phyloP scores from a whole-genome alignment of 805 yeast genomes.

The Myxozyma sirexii region DNA sequence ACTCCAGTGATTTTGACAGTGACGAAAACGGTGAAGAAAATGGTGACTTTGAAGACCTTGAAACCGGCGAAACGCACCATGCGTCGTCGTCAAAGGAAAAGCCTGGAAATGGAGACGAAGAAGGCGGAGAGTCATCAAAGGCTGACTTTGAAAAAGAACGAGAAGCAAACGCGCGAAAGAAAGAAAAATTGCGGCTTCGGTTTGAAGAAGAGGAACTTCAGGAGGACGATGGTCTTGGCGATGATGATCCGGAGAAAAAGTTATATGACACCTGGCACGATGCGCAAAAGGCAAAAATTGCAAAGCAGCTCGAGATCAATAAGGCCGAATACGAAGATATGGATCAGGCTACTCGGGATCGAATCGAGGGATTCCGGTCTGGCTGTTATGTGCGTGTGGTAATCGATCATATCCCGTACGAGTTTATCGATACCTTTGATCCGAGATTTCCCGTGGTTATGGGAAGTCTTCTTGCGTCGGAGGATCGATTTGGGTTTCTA shows the following conservation, averaged over 20 bases:
- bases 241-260: conserved; percentile 73
- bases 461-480: conserved; percentile 90
- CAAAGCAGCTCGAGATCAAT: conserved; percentile 93
- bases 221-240: conserved; percentile 57
- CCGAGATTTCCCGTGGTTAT: conserved; percentile 82
- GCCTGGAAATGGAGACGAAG: conserved; percentile 36
- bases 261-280: conserved; percentile 98
- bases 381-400: conserved; percentile 93
- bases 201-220: conserved; percentile 77
- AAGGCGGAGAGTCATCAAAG: conserved; percentile 28
- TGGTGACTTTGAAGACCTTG: conserved; percentile 42
- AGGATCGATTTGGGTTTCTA: conserved; percentile 87
- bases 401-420: conserved; percentile 82
- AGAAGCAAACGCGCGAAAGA: conserved; percentile 80
- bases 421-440: conserved; percentile 82
- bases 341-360: conserved; percentile 74
- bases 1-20: conserved; percentile 50
- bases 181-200: conserved; percentile 83
- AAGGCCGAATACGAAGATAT: conserved; percentile 65
- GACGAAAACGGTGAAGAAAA: conserved; percentile 58
- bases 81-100: conserved; percentile 47
- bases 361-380: conserved; percentile 88
- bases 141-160: conserved; percentile 71
- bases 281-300: conserved; percentile 93
- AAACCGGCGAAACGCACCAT: conserved; percentile 45